Percentiles rank a stretch among this genome's conserved stretches.
These are phyloP conservation scores for Neonectria magnoliae DNA, from an alignment of 2,329 filamentous ascomycete species.

Conservation along the genomic window DNA sequence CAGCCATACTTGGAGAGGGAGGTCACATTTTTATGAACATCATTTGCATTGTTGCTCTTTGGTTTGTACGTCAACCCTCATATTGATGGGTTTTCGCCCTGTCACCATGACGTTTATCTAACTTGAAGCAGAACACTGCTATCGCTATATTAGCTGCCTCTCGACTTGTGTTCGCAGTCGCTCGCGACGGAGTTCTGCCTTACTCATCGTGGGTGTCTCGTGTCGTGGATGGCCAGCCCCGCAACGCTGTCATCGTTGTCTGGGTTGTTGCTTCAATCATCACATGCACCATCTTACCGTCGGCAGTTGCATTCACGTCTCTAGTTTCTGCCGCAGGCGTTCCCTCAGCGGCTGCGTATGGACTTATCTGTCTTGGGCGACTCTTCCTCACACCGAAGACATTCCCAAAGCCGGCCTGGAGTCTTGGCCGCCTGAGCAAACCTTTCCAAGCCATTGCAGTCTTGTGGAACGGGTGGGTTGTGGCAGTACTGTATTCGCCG, in stretches of 20 bases:
- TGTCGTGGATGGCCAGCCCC: constrained; percentile 65
- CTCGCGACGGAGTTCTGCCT: constrained; percentile 68
- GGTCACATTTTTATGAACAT: constrained; percentile 71
- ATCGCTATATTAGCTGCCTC: constrained; percentile 68
- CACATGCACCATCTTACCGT: constrained; percentile 68
- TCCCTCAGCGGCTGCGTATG: constrained; percentile 62
- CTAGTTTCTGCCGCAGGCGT: constrained; percentile 63
- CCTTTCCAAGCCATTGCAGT: constrained; percentile 59
- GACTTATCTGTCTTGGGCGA: constrained; percentile 60
- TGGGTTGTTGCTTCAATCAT: constrained; percentile 63
- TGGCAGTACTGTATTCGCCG: constrained; percentile 58
- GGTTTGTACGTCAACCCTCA: constrained; percentile 55
- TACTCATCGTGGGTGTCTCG: constrained; percentile 67
- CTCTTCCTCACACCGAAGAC: constrained; percentile 58
- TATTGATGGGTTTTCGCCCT: not conserved
- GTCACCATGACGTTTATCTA: not conserved
- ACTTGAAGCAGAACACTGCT: constrained; percentile 59
- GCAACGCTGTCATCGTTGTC: constrained; percentile 68
- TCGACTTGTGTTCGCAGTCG: constrained; percentile 70
- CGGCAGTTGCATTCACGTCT: constrained; percentile 62
- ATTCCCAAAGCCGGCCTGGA: constrained; percentile 59
- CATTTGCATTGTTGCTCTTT: constrained; percentile 61
- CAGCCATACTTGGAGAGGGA: constrained; percentile 62
- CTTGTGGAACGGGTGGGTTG: constrained; percentile 61
- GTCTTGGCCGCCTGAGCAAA: constrained; percentile 54